Conservation (phyloP, 805 yeast genomes). For the Lipomyces lipofer region DNA sequence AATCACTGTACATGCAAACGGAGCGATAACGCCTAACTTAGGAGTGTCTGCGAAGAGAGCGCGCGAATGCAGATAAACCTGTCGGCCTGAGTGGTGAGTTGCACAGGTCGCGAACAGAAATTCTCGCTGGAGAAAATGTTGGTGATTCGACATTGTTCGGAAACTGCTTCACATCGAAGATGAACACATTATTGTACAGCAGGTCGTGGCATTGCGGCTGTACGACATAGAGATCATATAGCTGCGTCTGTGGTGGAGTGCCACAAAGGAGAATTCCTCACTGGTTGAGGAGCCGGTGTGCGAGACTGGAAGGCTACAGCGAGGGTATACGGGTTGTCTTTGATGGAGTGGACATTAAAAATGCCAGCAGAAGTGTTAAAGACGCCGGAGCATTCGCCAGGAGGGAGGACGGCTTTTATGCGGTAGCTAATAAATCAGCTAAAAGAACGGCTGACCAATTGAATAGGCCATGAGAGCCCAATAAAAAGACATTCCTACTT, state of each 20-base stretch:
- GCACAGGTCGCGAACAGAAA: too few species aligned
- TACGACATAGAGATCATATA: conserved; percentile 74
- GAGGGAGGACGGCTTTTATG: conserved; percentile 79
- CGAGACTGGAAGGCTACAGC: conserved; percentile 40
- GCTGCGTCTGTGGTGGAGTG: conserved; percentile 66
- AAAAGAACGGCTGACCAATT: too few species aligned
- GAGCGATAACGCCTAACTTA: too few species aligned
- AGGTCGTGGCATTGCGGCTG: conserved; percentile 80
- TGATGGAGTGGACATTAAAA: conserved; percentile 45
- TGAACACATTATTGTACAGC: conserved; percentile 57
- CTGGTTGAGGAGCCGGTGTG: conserved; percentile 34
- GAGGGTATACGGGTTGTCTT: conserved; percentile 33
- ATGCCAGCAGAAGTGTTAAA: conserved; percentile 72
- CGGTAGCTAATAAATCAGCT: too few species aligned
- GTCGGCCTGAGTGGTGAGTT: too few species aligned
- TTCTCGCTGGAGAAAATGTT: conserved; percentile 15
- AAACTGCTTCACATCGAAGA: conserved; percentile 64
- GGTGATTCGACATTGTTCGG: conserved; percentile 38
- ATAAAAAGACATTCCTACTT: too few species aligned
- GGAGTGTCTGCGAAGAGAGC: too few species aligned
- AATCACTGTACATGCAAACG: too few species aligned
- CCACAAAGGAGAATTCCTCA: conserved; percentile 65
- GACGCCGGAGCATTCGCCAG: conserved; percentile 64
- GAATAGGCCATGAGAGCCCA: too few species aligned
- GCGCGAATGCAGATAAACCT: too few species aligned